A percentile compares a stretch with the other conserved stretches of the same genome.
These are phyloP conservation scores for Rhizopus stolonifer DNA, from an alignment of 371 early-diverging fungal species.

Conservation along the genomic window DNA sequence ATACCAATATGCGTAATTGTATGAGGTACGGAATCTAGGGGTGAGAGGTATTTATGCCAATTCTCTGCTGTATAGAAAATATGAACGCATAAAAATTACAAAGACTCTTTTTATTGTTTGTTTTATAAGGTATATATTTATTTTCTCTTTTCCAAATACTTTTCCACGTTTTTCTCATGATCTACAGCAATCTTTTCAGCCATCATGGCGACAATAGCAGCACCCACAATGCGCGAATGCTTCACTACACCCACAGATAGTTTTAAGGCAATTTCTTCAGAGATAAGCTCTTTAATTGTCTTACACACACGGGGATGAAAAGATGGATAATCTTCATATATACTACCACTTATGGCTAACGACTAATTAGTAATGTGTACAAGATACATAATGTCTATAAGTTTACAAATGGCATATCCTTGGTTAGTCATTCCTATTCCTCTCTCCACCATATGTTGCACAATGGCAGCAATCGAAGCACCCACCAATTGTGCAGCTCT, in stretches of 20 bases:
- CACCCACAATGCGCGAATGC: constrained; percentile 82
- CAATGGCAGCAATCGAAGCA: constrained; percentile 64
- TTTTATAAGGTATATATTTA: neutral
- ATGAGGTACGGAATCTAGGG: too few species aligned
- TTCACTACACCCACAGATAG: constrained; percentile 62
- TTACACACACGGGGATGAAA: constrained; percentile 77
- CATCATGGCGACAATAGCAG: constrained; percentile 83
- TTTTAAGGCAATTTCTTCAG: constrained; percentile 72
- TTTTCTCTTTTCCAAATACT: neutral
- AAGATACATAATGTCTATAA: neutral
- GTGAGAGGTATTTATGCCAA: too few species aligned
- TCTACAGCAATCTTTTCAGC: constrained; percentile 47
- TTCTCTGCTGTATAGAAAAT: too few species aligned
- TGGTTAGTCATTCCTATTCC: constrained; percentile 51
- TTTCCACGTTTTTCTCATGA: neutral
- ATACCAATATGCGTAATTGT: too few species aligned
- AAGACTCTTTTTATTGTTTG: too few species aligned
- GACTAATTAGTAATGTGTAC: neutral
- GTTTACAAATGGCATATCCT: constrained; percentile 70
- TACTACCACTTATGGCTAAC: constrained; percentile 73
- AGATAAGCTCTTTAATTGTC: constrained; percentile 73
- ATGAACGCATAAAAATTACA: too few species aligned
- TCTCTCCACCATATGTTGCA: constrained; percentile 48
- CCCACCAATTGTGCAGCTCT: constrained; percentile 72
- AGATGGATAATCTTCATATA: constrained; percentile 85